A percentile compares a stretch with the other conserved stretches of the same genome.
phyloP scores from a whole-genome alignment of 2,329 filamentous ascomycete species.

The Sarocladium oryzae region DNA sequence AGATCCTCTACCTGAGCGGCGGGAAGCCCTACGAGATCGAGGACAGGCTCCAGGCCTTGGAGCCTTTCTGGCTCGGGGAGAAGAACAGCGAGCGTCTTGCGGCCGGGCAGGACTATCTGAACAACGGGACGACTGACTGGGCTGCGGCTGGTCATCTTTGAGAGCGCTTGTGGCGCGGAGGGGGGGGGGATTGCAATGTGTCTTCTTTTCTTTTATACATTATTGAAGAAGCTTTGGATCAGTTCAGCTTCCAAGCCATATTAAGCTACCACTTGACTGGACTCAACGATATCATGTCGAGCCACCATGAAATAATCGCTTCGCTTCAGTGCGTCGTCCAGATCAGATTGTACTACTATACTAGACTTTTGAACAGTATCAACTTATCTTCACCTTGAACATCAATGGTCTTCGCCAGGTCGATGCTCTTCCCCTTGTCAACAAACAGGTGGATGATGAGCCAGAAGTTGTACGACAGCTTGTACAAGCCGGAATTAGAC shows the following conservation, averaged over 20 bases:
- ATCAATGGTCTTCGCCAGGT: constrained; percentile 1
- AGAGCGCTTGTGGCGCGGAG: background rate
- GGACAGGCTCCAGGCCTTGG: constrained; percentile 4
- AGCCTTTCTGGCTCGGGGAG: constrained; percentile 5
- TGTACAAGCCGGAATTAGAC: background rate
- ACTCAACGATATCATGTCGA: background rate
- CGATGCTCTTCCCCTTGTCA: background rate
- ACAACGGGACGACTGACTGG: background rate
- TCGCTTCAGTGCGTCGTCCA: background rate
- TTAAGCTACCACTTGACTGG: too few relatives aligned
- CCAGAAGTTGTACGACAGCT: constrained; percentile 4
- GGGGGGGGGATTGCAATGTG: too few relatives aligned
- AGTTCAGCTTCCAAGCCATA: background rate
- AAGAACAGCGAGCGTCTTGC: constrained; percentile 7
- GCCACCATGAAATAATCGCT: background rate
- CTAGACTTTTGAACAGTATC: background rate
- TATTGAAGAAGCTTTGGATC: too few relatives aligned
- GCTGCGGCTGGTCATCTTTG: background rate
- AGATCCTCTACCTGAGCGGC: constrained; percentile 1
- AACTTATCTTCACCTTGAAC: constrained; percentile 4
- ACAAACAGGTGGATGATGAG: constrained; percentile 2
- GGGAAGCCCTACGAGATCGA: constrained; percentile 2
- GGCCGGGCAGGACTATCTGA: background rate
- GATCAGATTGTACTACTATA: background rate
- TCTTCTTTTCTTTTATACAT: too few relatives aligned